Conservation (phyloP, 768 basidiomycete species). For the Tricholoma matsutake region DNA sequence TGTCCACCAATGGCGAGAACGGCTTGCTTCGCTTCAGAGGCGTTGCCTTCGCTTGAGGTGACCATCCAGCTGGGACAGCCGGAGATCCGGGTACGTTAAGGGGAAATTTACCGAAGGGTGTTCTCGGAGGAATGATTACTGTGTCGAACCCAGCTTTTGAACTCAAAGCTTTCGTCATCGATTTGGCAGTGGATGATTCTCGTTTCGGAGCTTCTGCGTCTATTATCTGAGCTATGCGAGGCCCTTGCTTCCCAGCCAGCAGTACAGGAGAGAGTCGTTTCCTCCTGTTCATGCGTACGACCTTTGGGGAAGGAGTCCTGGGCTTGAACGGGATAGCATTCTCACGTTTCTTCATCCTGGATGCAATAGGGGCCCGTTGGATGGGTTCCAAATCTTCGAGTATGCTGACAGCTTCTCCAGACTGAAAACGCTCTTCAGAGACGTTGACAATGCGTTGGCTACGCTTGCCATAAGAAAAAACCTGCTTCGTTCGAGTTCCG, state of each 20-base stretch:
- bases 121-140: constrained; percentile 25
- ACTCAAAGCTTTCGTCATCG: constrained; percentile 11
- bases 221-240: constrained; percentile 30
- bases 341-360: constrained; percentile 48
- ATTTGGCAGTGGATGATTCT: constrained; percentile 9
- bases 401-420: constrained; percentile 31
- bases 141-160: constrained; percentile 6
- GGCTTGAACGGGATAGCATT: constrained; percentile 32
- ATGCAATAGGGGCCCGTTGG: constrained; percentile 33
- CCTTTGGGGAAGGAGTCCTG: constrained; percentile 34
- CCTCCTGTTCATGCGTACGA: constrained; percentile 39
- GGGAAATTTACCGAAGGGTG: constrained; percentile 29
- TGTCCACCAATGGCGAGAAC: constrained; percentile 48
- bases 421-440: constrained; percentile 30
- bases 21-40: constrained; percentile 35
- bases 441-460: constrained; percentile 56
- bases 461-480: constrained; percentile 64
- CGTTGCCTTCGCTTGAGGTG: constrained; percentile 20
- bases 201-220: constrained; percentile 14
- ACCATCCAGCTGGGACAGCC: constrained; percentile 26
- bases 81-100: constrained; percentile 38
- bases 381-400: constrained; percentile 46
- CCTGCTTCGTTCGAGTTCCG: constrained; percentile 59
- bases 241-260: constrained; percentile 31
- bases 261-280: constrained; percentile 35